Percentiles rank a stretch among this genome's conserved stretches.
These are phyloP conservation scores for Neofusicoccum sp. DNA, from an alignment of 2,329 filamentous ascomycete species.

Conservation along the genomic window DNA sequence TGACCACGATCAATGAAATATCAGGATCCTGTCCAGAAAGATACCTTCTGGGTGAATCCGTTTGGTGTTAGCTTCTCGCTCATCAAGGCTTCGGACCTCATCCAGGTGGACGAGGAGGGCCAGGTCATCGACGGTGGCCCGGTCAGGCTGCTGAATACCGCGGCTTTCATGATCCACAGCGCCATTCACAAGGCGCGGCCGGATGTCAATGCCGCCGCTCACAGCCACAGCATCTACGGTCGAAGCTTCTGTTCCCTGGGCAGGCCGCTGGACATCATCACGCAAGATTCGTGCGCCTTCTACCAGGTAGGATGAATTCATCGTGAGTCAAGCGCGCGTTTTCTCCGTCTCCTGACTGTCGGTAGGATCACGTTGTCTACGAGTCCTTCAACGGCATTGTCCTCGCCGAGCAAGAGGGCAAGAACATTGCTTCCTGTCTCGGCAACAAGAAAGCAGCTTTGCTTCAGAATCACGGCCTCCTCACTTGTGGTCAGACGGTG, in stretches of 20 bases:
- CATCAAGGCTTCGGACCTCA: constrained; percentile 65
- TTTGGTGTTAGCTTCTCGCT: constrained; percentile 62
- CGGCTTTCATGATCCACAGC: constrained; percentile 60
- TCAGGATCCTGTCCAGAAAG: constrained; percentile 56
- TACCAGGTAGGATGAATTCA: constrained; percentile 36
- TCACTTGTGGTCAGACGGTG: constrained; percentile 51
- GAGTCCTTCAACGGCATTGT: constrained; percentile 54
- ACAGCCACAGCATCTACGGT: constrained; percentile 59
- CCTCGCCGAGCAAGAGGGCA: constrained; percentile 53
- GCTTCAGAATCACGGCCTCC: constrained; percentile 54
- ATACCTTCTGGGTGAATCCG: constrained; percentile 66
- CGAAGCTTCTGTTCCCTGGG: constrained; percentile 63
- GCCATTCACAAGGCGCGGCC: constrained; percentile 59
- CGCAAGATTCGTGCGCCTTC: constrained; percentile 57
- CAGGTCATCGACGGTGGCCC: constrained; percentile 62
- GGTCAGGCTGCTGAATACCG: constrained; percentile 37
- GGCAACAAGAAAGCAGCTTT: constrained; percentile 53
- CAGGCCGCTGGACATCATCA: constrained; percentile 57
- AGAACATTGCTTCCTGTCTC: constrained; percentile 49
- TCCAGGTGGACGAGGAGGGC: constrained; percentile 62
- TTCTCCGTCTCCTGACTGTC: constrained; percentile 51
- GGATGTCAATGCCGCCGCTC: constrained; percentile 58
- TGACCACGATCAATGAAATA: not conserved
- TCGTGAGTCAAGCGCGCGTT: not conserved
- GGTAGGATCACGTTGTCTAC: constrained; percentile 57